Evolutionary conservation across 2,329 filamentous ascomycete genomes (phyloP).

Genomic region (Mycogone perniciosa): DNA sequence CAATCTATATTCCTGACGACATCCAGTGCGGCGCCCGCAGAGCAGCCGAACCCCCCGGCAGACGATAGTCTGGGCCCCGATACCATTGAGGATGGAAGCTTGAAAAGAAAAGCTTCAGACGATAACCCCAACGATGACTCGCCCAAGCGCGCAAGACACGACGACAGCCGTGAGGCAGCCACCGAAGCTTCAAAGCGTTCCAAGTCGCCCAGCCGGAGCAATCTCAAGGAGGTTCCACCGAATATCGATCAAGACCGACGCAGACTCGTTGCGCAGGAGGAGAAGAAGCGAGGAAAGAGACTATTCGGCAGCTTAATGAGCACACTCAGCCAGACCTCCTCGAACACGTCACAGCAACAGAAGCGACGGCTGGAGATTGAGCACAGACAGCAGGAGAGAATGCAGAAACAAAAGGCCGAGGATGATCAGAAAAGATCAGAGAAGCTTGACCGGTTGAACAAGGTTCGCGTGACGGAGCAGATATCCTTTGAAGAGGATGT

Average conservation of each 20-base stretch:
- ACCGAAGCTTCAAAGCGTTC: not conserved
- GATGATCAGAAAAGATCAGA: slow-evolving; percentile 61
- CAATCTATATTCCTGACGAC: no score
- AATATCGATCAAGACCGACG: slow-evolving; percentile 15
- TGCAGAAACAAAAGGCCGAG: slow-evolving; percentile 65
- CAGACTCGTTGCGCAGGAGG: slow-evolving; percentile 47
- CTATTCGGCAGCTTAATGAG: slow-evolving; percentile 78
- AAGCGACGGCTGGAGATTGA: slow-evolving; percentile 74
- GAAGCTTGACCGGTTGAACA: slow-evolving; percentile 56
- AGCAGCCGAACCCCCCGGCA: not conserved
- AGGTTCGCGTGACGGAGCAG: slow-evolving; percentile 61
- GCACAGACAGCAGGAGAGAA: slow-evolving; percentile 70
- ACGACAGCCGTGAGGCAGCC: slow-evolving; percentile 14
- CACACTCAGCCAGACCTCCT: slow-evolving; percentile 66
- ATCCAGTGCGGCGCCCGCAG: slow-evolving; percentile 3
- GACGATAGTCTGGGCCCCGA: not conserved
- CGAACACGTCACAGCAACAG: slow-evolving; percentile 53
- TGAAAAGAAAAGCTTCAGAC: slow-evolving; percentile 26
- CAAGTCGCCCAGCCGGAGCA: not conserved
- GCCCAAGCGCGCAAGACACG: slow-evolving; percentile 22
- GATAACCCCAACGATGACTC: slow-evolving; percentile 15
- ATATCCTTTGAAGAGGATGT: slow-evolving; percentile 67
- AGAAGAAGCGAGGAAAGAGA: slow-evolving; percentile 77
- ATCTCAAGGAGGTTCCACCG: not conserved
- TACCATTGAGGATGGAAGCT: slow-evolving; percentile 9